phyloP scores from a whole-genome alignment of 768 basidiomycete genomes.

The Termitomyces sp. region DNA sequence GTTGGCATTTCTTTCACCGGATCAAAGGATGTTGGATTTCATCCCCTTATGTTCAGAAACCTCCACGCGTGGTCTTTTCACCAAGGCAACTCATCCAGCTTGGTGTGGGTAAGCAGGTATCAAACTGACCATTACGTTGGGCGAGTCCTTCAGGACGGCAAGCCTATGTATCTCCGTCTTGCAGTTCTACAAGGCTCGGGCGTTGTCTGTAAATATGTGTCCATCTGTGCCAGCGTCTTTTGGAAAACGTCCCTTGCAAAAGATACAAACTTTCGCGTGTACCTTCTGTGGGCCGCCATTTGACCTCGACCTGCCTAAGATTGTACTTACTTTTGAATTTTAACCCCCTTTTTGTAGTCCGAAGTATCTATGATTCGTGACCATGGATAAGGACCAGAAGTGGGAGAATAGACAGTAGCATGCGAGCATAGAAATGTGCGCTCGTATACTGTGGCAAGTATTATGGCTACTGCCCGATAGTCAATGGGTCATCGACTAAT shows the following conservation, averaged over 20 bases:
- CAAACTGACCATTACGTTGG: not conserved
- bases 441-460: not conserved
- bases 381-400: not conserved
- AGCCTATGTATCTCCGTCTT: not conserved
- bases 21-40: not conserved
- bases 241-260: too few species aligned
- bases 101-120: not conserved
- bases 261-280: not conserved
- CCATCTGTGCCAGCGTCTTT: not conserved
- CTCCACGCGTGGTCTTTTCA: not conserved
- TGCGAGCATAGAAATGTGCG: not conserved
- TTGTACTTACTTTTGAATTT: not conserved
- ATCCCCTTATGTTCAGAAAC: not conserved
- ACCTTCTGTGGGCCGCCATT: not conserved
- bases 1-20: not conserved
- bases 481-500: not conserved
- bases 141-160: not conserved
- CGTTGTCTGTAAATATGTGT: not conserved
- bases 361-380: not conserved
- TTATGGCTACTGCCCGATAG: not conserved
- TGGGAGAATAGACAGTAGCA: not conserved
- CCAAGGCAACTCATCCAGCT: not conserved
- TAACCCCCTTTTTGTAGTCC: not conserved
- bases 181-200: not conserved
- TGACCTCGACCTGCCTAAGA: not conserved